Percentiles rank a stretch among this genome's conserved stretches.
phyloP scores from a whole-genome alignment of 306 rosid genomes.

The Prunus kanzakura region DNA sequence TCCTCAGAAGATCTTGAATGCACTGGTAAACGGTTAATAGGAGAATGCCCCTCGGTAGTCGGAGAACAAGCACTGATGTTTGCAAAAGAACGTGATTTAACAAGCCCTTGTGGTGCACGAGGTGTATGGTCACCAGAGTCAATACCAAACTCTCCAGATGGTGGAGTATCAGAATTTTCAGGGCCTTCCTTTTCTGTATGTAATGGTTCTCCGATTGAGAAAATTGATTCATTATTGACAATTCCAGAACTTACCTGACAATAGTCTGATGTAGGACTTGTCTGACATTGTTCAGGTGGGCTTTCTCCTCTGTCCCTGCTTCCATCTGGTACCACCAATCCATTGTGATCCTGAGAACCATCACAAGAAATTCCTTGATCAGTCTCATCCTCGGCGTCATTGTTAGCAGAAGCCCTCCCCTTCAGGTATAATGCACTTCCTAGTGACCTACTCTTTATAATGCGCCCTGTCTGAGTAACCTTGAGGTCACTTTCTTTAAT shows the following conservation, averaged over 20 bases:
- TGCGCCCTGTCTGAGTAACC: constrained; percentile 19
- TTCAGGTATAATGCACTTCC: constrained; percentile 54
- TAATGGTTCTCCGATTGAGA: constrained; percentile 45
- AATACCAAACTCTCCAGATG: constrained; percentile 40
- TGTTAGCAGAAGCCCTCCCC: constrained; percentile 26
- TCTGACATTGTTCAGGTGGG: constrained; percentile 31
- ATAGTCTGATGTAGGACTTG: constrained; percentile 19
- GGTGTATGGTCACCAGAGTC: constrained; percentile 33
- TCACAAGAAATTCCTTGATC: constrained; percentile 38
- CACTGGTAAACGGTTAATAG: constrained; percentile 19
- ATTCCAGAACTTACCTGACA: constrained; percentile 29
- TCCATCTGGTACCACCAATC: constrained; percentile 22
- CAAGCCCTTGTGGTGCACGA: constrained; percentile 26
- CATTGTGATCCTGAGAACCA: constrained; percentile 29
- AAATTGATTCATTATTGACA: constrained; percentile 40
- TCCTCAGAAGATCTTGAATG: constrained; percentile 69
- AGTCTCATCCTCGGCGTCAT: constrained; percentile 39
- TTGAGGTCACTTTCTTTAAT: constrained; percentile 24
- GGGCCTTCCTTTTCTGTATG: constrained; percentile 49
- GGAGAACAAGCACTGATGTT: constrained; percentile 42
- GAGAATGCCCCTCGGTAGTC: constrained; percentile 25
- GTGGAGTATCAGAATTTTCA: constrained; percentile 44
- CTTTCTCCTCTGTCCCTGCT: constrained; percentile 33
- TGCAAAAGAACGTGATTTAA: constrained; percentile 60
- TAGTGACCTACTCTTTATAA: constrained; percentile 64